Conservation (phyloP, 805 yeast species). For the Barnettozyma populi region DNA sequence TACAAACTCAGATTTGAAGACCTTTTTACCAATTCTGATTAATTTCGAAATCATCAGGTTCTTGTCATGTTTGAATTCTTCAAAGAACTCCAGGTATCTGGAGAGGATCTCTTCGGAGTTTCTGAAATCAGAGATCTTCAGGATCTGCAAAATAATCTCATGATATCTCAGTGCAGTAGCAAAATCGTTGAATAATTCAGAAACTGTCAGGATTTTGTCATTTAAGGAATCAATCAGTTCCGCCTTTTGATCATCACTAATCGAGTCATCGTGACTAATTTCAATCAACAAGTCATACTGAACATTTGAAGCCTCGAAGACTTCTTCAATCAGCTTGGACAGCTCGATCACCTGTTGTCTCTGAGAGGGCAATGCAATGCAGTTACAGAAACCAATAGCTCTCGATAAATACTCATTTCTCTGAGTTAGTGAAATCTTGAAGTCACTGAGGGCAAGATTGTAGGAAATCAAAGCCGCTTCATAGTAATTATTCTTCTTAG, state of each 20-base stretch:
- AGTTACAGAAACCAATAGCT: constrained; percentile 89
- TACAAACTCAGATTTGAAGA: constrained; percentile 65
- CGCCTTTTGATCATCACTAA: constrained; percentile 42
- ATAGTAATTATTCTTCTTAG: constrained; percentile 70
- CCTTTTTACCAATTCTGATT: constrained; percentile 51
- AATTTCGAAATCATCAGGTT: constrained; percentile 23
- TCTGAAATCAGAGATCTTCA: constrained; percentile 80
- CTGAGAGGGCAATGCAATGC: constrained; percentile 70
- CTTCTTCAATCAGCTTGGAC: constrained; percentile 65
- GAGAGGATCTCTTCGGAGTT: constrained; percentile 75
- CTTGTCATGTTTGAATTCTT: constrained; percentile 21
- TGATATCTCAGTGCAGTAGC: constrained; percentile 86
- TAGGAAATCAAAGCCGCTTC: constrained; percentile 82
- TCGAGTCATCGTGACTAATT: constrained; percentile 46
- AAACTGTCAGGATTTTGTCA: constrained; percentile 60
- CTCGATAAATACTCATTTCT: constrained; percentile 86
- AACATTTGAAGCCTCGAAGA: constrained; percentile 78
- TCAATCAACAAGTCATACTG: constrained; percentile 51
- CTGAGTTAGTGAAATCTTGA: constrained; percentile 58
- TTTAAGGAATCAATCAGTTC: constrained; percentile 52
- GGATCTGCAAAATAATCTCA: constrained; percentile 72
- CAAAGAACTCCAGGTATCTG: constrained; percentile 74
- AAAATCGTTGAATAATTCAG: constrained; percentile 77
- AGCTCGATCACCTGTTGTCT: constrained; percentile 73
- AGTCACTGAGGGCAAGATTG: constrained; percentile 67